Conservation (phyloP, 805 yeast species). For the Ogataea parapolymorpha region DNA sequence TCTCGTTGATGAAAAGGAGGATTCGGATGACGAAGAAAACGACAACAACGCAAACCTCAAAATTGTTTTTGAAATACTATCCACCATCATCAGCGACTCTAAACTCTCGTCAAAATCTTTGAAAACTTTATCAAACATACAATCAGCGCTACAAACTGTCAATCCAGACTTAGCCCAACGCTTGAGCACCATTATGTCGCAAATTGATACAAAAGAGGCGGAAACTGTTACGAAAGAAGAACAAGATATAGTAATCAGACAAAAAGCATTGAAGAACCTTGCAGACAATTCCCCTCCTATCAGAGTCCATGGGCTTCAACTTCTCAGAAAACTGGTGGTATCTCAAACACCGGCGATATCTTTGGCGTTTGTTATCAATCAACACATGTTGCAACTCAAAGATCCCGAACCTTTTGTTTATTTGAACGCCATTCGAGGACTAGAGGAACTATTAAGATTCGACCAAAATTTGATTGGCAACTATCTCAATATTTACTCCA, state of each 20-base stretch:
- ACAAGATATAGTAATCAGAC: constrained; percentile 40
- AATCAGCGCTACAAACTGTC: constrained; percentile 2
- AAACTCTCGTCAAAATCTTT: constrained; percentile 9
- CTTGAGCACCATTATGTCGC: constrained; percentile 4
- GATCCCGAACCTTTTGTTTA: constrained; percentile 88
- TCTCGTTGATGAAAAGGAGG: constrained; percentile 10
- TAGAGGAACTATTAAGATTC: constrained; percentile 54
- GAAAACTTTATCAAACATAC: constrained; percentile 14
- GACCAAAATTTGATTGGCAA: constrained; percentile 23
- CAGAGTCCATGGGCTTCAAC: constrained; percentile 77
- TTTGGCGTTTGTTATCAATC: constrained; percentile 50
- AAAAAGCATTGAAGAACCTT: constrained; percentile 61
- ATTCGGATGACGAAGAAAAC: constrained; percentile 41
- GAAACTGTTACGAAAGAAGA: constrained; percentile 19
- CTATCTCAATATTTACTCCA: constrained; percentile 11
- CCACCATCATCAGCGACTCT: constrained; percentile 30
- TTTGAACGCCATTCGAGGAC: constrained; percentile 76
- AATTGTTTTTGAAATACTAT: constrained; percentile 37
- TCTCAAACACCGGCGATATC: constrained; percentile 45
- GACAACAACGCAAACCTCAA: constrained; percentile 32
- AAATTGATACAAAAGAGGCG: not conserved
- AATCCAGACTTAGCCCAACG: constrained; percentile 1
- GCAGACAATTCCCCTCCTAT: constrained; percentile 81
- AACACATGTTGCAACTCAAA: constrained; percentile 61
- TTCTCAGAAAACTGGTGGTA: constrained; percentile 52